Base-by-base conservation (phyloP, 495 filamentous ascomycete species). In the Daldinia grandis region DNA sequence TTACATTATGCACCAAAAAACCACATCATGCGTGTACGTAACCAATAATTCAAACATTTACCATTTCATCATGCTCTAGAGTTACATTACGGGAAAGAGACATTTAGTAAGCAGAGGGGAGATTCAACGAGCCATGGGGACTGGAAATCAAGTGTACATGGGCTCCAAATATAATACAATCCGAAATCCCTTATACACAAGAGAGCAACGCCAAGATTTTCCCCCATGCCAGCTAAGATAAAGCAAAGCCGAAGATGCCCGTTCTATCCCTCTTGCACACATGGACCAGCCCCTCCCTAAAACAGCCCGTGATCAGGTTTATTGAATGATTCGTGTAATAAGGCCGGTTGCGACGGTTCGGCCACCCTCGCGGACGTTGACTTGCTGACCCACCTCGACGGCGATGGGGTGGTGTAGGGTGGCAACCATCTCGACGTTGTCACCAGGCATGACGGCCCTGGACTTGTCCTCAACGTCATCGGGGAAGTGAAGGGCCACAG, bases 381-480 rank as follows among this genome's bases (percentile, higher is more conserved):
- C 93, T 59, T 95, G 90, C 86, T 95, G 91, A 69, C 95, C 94
- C 57, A 86, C 80, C 82, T 98, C 96, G 58, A 97, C 76, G 61
- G 94, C 95, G 71, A 96, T 82, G 53, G 96, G 93, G 75, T 89
- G 81, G 83, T 91, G 84, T 68, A 96, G 89, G 68, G 87, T 84
- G 81, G 91, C 91, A 66, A 92, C 80, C 93, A 99, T 95, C 88
- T 98, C 96, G 71, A 95, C 90, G 84, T 99, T 99, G 87, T 99
- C 95, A 77, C 95, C 95, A 59, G 95, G 95, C 93, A 95, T 94
- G 78, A 97, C 90, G 83, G 94, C 89, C 82, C 89, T 91, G 76
- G 81, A 82, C 62, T 86, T 80, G 74, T 92, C 88, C 78, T 87
- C 85, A 47, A 81, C 87, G 59, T 90, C 93, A 63, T 92, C 93